These are phyloP conservation scores for Penicillium griseofulvum DNA, from an alignment of 2,329 filamentous ascomycete genomes.

Conservation along the genomic window DNA sequence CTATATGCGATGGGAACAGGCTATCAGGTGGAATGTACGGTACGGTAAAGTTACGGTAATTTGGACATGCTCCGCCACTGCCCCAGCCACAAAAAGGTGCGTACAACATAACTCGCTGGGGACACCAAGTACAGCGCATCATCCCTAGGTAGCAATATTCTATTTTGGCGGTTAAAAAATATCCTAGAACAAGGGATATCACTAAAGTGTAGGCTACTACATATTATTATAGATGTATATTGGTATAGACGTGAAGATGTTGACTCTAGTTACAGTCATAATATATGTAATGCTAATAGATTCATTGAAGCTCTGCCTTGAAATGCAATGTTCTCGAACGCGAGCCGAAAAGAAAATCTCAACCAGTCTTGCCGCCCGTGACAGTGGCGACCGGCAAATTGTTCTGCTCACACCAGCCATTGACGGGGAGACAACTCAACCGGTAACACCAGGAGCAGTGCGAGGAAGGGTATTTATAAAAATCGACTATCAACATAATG, in stretches of 20 bases:
- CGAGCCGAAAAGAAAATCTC: not conserved
- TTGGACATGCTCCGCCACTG: conserved; percentile 1
- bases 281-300: not conserved
- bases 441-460: conserved; percentile 93
- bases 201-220: not conserved
- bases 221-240: not conserved
- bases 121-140: not conserved
- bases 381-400: conserved; percentile 21
- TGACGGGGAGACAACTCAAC: conserved; percentile 72
- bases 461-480: conserved; percentile 70
- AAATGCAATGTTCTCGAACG: not conserved
- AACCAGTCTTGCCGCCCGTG: not conserved
- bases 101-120: too few species aligned
- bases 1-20: not conserved
- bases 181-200: not conserved
- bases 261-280: conserved; percentile 3
- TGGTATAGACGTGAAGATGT: not conserved
- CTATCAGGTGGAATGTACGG: conserved; percentile 3
- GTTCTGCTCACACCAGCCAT: conserved; percentile 45
- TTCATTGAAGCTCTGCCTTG: not conserved
- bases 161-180: not conserved
- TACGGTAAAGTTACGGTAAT: conserved; percentile 2
- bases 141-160: not conserved
- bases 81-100: conserved; percentile 4
- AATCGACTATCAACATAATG: conserved; percentile 83